phyloP scores from a whole-genome alignment of 192 early-diverging fungal species.

The Lobosporangium transversale region DNA sequence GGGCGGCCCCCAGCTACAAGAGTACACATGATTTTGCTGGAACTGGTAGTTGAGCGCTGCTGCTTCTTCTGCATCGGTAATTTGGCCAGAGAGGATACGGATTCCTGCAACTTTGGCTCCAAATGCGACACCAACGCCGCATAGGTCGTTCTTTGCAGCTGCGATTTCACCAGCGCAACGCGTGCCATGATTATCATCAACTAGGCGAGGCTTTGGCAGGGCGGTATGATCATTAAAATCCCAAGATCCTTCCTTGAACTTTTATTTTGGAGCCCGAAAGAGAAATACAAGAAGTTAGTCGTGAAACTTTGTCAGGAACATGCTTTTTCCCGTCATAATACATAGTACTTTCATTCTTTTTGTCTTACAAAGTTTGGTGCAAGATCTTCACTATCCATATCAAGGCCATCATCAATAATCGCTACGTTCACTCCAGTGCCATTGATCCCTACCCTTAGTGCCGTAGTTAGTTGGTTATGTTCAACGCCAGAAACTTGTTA shows the following conservation, averaged over 20 bases:
- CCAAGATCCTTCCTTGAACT: constrained; percentile 90
- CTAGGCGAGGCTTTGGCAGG: constrained; percentile 78
- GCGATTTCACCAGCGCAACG: constrained; percentile 98
- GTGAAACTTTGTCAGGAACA: no score
- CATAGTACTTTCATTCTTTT: no score
- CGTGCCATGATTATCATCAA: constrained; percentile 93
- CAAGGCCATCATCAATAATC: constrained; percentile 96
- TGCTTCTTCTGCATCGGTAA: constrained; percentile 94
- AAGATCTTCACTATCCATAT: constrained; percentile 85
- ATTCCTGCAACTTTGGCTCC: constrained; percentile 85
- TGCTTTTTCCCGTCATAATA: no score
- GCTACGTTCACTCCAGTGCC: constrained; percentile 88
- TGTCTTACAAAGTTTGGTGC: constrained; percentile 86
- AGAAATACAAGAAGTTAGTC: no score
- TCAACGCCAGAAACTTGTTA: not conserved
- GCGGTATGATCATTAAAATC: constrained; percentile 90
- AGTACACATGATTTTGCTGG: constrained; percentile 94
- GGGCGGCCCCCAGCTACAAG: constrained; percentile 94
- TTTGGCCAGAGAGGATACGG: constrained; percentile 86
- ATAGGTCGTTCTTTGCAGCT: constrained; percentile 87
- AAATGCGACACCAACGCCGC: constrained; percentile 93
- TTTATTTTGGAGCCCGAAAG: not conserved
- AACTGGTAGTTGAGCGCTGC: constrained; percentile 87
- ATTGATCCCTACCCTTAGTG: constrained; percentile 70
- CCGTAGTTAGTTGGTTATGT: not conserved